Evolutionary conservation across 1,139 yeast genomes (phyloP), one percentile per base, ranked within the genome.

Genomic region (Blastobotrys capitulatus): DNA sequence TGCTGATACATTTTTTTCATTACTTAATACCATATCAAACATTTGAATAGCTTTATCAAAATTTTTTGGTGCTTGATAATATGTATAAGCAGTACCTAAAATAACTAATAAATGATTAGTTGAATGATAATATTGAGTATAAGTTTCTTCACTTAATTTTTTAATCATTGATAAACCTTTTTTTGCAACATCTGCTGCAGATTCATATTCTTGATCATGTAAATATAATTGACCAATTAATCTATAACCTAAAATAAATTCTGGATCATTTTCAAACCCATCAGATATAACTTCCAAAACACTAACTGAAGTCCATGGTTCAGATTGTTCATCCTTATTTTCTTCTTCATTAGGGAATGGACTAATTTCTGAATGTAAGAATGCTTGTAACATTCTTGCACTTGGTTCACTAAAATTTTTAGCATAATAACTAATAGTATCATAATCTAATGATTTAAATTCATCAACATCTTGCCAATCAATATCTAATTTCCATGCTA

Each of bases 51-150:
- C 97, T 37, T 83, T 74, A 9, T 78, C 74, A 61, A 80, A 88
- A 65, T 90, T 86, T 64, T 88, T 88, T 6, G 97, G 98, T 0
- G 96, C 86, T 63, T 90, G 96, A 62, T 82, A 78, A 61, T 86
- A 84, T 0, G 95, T 87, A 60, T 88, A 86, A 0, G 86, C 77
- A 1, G 83, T 78, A 0, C 95, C 97, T 49, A 87, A 72, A 16
- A 79, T 74, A 45, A 89, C 76, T 22, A 84, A 72, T 25, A 87
- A 69, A 49, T 82, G 85, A 49, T 75, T 76, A 55, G 76, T 78
- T 0, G 89, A 73, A 53, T 80, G 70, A 1, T 64, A 62, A 44
- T 86, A 72, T 19, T 68, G 63, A 7, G 74, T 67, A 0, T 83
- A 82, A 2, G 78, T 68, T 13, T 70, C 66, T 46, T 78, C 66